These are phyloP conservation scores for Phellopilus nigrolimitatus DNA, from an alignment of 1,284 basidiomycete species.

Conservation along the genomic window DNA sequence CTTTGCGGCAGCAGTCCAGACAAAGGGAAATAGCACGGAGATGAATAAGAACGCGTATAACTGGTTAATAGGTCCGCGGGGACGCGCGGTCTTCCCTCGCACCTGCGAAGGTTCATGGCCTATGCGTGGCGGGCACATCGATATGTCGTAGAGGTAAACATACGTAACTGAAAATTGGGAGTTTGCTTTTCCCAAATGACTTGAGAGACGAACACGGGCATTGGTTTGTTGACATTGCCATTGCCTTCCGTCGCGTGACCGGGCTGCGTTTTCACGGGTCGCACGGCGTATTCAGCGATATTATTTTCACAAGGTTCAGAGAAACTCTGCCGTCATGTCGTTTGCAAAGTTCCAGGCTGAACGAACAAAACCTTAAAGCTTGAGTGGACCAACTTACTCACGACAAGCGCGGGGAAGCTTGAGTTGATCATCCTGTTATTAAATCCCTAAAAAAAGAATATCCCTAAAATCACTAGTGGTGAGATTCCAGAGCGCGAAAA, in stretches of 20 bases:
- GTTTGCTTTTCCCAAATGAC: no score
- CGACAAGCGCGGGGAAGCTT: background rate
- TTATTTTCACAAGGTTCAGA: constrained; percentile 12
- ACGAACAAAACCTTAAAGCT: constrained; percentile 5
- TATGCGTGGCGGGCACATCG: constrained; percentile 8
- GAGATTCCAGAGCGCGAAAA: no score
- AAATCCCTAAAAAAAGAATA: background rate
- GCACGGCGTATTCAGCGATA: no score
- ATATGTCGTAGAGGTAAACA: no score
- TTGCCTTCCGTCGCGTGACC: no score
- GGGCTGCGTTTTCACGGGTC: no score
- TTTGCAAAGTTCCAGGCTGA: constrained; percentile 3
- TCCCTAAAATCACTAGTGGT: no score
- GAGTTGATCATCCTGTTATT: background rate
- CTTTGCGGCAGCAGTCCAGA: no score
- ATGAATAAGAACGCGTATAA: constrained; percentile 1
- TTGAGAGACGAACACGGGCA: no score
- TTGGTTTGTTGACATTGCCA: no score
- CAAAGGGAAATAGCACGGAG: no score
- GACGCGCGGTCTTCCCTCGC: constrained; percentile 1
- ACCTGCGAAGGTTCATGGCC: constrained; percentile 3
- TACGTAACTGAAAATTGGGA: no score
- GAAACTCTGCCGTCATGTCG: constrained; percentile 4
- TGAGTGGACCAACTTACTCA: background rate
- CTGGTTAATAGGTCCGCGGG: constrained; percentile 11